Evolutionary conservation across 2,329 filamentous ascomycete genomes (phyloP).

Genomic region (Penicillium decumbens): DNA sequence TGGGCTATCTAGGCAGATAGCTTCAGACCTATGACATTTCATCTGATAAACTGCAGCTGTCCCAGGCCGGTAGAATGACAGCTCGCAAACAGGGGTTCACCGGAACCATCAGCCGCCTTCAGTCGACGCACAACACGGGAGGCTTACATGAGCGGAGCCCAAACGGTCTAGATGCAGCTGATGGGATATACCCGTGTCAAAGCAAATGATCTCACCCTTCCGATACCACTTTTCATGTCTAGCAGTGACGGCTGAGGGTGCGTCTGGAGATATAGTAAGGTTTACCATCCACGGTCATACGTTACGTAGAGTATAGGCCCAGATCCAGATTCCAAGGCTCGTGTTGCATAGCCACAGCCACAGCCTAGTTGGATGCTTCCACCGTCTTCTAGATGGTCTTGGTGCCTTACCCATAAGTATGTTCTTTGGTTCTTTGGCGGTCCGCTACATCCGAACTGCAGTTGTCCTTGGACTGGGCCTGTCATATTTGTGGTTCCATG

Average conservation of each 20-base stretch:
- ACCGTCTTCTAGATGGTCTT: neutral
- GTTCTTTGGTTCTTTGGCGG: slow-evolving; percentile 12
- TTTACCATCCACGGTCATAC: slow-evolving; percentile 5
- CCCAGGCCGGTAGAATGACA: neutral
- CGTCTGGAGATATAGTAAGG: slow-evolving; percentile 10
- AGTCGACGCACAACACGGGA: neutral
- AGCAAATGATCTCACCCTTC: neutral
- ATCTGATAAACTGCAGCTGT: slow-evolving; percentile 7
- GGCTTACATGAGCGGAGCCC: slow-evolving; percentile 17
- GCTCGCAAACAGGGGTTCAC: neutral
- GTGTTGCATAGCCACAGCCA: slow-evolving; percentile 3
- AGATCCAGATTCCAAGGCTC: slow-evolving; percentile 13
- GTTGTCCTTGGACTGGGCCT: slow-evolving; percentile 2
- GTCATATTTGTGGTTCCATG: neutral
- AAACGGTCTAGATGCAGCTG: slow-evolving; percentile 16
- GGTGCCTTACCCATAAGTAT: slow-evolving; percentile 2
- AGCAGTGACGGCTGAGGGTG: neutral
- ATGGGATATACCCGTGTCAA: neutral
- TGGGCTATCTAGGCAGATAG: neutral
- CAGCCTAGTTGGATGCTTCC: slow-evolving; percentile 1
- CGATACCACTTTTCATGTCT: neutral
- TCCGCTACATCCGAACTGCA: slow-evolving; percentile 11
- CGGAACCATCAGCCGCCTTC: neutral
- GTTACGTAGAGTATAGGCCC: neutral
- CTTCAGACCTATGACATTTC: neutral